Base-by-base conservation (phyloP, 192 early-diverging fungal genomes). In the Podochytrium sp. region DNA sequence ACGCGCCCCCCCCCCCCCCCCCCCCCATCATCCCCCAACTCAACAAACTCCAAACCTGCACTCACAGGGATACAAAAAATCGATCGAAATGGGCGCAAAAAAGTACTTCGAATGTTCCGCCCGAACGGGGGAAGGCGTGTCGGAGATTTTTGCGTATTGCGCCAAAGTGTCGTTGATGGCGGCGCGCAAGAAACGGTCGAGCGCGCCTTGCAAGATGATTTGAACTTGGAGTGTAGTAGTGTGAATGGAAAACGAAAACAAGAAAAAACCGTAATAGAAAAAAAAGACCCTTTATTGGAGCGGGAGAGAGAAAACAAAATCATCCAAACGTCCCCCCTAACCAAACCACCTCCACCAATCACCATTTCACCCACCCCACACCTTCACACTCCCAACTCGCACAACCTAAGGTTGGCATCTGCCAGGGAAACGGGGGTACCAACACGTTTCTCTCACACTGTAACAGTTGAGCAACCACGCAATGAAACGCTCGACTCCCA, bases 401-500 rank as follows among this genome's bases (percentile, higher is more conserved):
- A 63, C 0, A 41, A 65, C 51, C 84, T 86, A 96, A 52, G 95
- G 95, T 58, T 84, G 71, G 80, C 95, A 96, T 65, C 94, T 86
- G 37, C 90, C 94, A 72, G 88, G 86, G 84, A 94, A 98, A 32
- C 96, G 87, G 51, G 97, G 97, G 85, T 97, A 99, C 78, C 96
- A 78, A 81, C 90, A 93, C 27, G 83, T 82, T 32, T 99, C 96
- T 61, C 93, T 86, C 23, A 99, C 95, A 39, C 91, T 95, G 80
- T 86, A 87, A 40, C 94, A 89, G 87, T 96, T 90, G 62, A 95
- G 86, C 73, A 99, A 75, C 98, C 98, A 99, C 32, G 96, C 98
- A 57, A 99, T 79, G 85, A 96, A 97, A 33, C 98, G 91, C 80
- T 99, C 98, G 35, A 98, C 76, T 70, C 98, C 98, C 47, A 99